Conservation (phyloP, 305 asterid genomes). For the Fraxinus baroniana region DNA sequence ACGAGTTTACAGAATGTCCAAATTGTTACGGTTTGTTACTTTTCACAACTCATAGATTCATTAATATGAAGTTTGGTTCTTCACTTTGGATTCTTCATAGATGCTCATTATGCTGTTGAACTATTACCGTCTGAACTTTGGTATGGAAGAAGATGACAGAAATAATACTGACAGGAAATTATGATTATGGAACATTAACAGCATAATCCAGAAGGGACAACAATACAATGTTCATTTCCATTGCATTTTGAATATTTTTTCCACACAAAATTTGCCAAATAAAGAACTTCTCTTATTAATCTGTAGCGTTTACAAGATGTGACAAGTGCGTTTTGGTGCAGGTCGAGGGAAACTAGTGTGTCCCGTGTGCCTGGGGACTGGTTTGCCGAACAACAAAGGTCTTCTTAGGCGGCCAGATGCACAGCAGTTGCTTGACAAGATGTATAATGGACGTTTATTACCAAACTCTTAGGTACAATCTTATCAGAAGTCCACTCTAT, state of each 20-base stretch:
- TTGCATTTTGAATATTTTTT: background rate
- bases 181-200: background rate
- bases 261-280: background rate
- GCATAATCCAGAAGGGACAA: background rate
- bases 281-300: background rate
- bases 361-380: slow-evolving; percentile 93
- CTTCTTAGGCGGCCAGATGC: slow-evolving; percentile 95
- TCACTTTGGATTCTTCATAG: background rate
- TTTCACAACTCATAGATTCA: background rate
- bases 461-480: slow-evolving; percentile 64
- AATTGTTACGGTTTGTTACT: slow-evolving; percentile 81
- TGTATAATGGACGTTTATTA: slow-evolving; percentile 87
- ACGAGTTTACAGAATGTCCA: slow-evolving; percentile 94
- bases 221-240: background rate
- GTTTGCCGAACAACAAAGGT: slow-evolving; percentile 90
- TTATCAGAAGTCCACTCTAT: background rate
- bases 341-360: slow-evolving; percentile 94
- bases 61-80: background rate
- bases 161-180: background rate
- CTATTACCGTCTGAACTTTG: background rate
- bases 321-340: slow-evolving; percentile 24
- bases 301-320: background rate
- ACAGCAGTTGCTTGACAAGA: slow-evolving; percentile 75
- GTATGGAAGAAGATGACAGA: background rate
- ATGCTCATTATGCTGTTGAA: background rate